Base-by-base conservation (phyloP, 805 yeast species). In the Wickerhamomyces bisporus region DNA sequence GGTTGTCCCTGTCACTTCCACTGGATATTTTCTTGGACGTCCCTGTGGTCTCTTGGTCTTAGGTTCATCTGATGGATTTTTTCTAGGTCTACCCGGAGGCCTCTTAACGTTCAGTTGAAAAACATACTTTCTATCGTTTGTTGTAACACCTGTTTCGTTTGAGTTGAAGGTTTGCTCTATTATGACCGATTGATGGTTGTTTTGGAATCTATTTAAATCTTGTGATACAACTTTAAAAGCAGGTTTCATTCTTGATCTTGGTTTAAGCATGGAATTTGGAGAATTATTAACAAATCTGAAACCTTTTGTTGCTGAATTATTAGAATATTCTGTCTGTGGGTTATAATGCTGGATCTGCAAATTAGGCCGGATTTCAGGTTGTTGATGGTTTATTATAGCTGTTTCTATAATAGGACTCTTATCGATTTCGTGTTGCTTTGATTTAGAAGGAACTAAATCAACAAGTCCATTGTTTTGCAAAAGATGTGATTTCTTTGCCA, bases 21-120 rank as follows among this genome's bases (percentile, higher is more conserved):
- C 15, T 1, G 55, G 53, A 30, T 47, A 47, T 29, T 55, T 55
- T 27, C 56, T 42, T 13, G 60, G 60, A 27, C 58, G 43, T 12
- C 60, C 60, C 26, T 48, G 58, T 8, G 59, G 58, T 36, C 56
- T 52, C 32, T 50, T 55, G 4, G 39, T 38, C 32, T 71, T 74
- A 7, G 69, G 64, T 39, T 65, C 66, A 40, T 66, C 73, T n/a
- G 65, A 55, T 1, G 75, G 71, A 38, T 66, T 66, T 47, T 72
- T 72, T 45, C 76, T 58, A 2, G 77, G 77, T 45, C 78, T 58
- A 12, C 78, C 78, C 29, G 76, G 58, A 40, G 54, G 65, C 60
- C 55, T 70, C 66, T 49, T 72, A 14, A 52, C 35, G 17, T 47
- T 43, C 30, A 41, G 25, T 24, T 53, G 55, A 29, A 52, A 49